Evolutionary conservation across 495 filamentous ascomycete species (phyloP).

Genomic region (Penicillium coffeae): DNA sequence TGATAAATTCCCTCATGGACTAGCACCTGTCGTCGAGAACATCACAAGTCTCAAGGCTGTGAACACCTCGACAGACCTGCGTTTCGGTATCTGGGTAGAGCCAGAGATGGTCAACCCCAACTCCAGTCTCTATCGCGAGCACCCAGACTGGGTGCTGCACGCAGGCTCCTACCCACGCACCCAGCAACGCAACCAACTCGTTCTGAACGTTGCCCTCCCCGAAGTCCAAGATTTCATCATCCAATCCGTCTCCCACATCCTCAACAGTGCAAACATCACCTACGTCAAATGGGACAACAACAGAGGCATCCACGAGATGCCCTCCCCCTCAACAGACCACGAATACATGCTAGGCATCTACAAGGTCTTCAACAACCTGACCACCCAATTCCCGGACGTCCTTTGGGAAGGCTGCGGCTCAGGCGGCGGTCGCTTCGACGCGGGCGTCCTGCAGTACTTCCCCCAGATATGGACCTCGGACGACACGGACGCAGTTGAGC

Average conservation of each 20-base stretch:
- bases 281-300: conserved; percentile 62
- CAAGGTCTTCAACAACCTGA: conserved; percentile 50
- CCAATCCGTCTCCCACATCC: conserved; percentile 38
- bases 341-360: conserved; percentile 54
- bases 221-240: conserved; percentile 57
- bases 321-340: conserved; percentile 45
- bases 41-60: conserved; percentile 40
- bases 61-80: conserved; percentile 38
- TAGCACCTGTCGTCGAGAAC: conserved; percentile 37
- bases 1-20: conserved; percentile 49
- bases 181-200: conserved; percentile 46
- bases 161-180: conserved; percentile 49
- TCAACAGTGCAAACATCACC: conserved; percentile 44
- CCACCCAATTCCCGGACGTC: conserved; percentile 48
- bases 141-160: conserved; percentile 55
- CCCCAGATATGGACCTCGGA: conserved; percentile 57
- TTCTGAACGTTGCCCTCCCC: conserved; percentile 48
- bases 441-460: conserved; percentile 53
- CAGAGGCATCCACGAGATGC: conserved; percentile 48
- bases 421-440: conserved; percentile 53
- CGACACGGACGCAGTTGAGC: conserved; percentile 50
- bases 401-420: conserved; percentile 57
- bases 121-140: conserved; percentile 47
- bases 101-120: conserved; percentile 58
- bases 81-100: conserved; percentile 56